Evolutionary conservation across 139 green algal species (phyloP), one percentile per base, ranked within the genome.

Genomic region (Pseudopediastrum boryanum): DNA sequence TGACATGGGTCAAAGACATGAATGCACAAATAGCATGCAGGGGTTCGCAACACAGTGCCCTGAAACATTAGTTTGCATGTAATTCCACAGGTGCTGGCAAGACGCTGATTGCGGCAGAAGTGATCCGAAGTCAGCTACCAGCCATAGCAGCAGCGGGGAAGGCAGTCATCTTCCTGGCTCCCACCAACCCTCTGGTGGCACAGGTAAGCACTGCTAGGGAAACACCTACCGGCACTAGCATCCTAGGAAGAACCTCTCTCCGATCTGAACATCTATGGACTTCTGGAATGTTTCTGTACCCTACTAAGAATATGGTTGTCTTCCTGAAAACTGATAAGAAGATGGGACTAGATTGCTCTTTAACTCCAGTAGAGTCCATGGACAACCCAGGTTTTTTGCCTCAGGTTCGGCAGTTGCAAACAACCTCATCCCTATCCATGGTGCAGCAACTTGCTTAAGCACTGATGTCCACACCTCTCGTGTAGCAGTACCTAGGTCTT

Each of bases 101-200:
- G 70, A 77, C 70, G 12, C 51, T 62, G 25, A 77, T 77, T 54
- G 70, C 70, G 65, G 70, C 70, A 12, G 10, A 31, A 29, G 38
- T 66, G 31, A 66, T 66, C 31, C 58, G n/a, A 66, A 31, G 31
- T 66, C 31, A 29, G 38, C 58, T 66, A 66, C 58, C 58, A 42
- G 58, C 58, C 58, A 7, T 31, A 66, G 58, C 58, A 29, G 38
- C 38, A 36, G 66, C 66, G 27, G 4, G 39, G 38, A 67, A 77
- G n/a, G 35, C 36, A 4, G n/a, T 67, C 4, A 23, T 77, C 9
- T 77, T 77, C 70, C 36, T 77, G 35, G 70, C 70, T 44, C 70
- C 70, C 50, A 77, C 70, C 2, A 77, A 77, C 35, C 70, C 70
- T 31, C 51, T 77, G 50, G 70, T 67, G 21, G 70, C 41, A 54